Percentiles rank a stretch among this genome's conserved stretches.
Evolutionary conservation across 2,329 filamentous ascomycete genomes (phyloP).

Genomic region (Byssoonygena ceratinophila): DNA sequence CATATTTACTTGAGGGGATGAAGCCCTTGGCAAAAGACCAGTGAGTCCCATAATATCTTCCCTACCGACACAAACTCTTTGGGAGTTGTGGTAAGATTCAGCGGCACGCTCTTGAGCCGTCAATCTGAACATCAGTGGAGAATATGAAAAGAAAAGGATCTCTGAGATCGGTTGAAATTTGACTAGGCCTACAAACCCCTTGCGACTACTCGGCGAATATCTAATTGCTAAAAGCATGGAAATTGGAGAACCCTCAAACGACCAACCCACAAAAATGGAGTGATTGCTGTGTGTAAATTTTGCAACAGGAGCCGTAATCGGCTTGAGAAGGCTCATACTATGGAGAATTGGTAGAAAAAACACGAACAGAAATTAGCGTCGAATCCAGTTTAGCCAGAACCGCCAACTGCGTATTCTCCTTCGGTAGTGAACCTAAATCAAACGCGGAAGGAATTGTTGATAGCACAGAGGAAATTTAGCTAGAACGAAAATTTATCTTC

Average conservation of each 20-base stretch:
- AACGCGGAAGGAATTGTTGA: neutral
- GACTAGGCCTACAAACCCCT: constrained; percentile 53
- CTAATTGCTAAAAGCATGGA: constrained; percentile 58
- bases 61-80: neutral
- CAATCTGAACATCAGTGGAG: neutral
- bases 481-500: too few relatives aligned
- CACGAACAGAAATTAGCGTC: neutral
- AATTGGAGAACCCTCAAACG: constrained; percentile 40
- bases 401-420: too few relatives aligned
- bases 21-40: constrained; percentile 60
- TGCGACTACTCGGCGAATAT: constrained; percentile 60
- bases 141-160: neutral
- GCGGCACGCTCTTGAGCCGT: neutral
- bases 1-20: constrained; percentile 61
- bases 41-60: constrained; percentile 40
- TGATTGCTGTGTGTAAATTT: neutral
- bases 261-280: neutral
- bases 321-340: neutral
- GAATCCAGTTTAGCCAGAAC: neutral
- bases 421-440: too few relatives aligned
- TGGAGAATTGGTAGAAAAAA: neutral
- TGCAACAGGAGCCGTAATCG: neutral
- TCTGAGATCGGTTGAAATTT: neutral
- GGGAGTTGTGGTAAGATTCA: neutral
- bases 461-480: too few relatives aligned